Evolutionary conservation across 23 red algal species (phyloP).

Genomic region (Gracilaria gracilis): DNA sequence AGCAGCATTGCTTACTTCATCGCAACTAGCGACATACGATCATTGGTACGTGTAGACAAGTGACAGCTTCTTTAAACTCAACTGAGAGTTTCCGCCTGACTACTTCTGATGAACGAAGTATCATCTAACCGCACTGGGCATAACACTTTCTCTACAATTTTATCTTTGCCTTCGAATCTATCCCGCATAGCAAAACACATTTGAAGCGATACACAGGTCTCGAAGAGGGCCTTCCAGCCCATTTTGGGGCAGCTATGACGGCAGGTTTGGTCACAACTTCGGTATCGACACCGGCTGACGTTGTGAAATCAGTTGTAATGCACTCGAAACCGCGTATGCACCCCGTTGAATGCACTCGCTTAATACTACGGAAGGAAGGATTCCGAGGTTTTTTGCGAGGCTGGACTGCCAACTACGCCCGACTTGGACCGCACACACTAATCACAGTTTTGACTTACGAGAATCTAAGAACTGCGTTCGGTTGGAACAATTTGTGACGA

Average conservation of each 20-base stretch:
- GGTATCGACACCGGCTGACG: slow-evolving; percentile 63
- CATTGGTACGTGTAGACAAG: slow-evolving; percentile 35
- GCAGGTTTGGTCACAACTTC: slow-evolving; percentile 61
- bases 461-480: slow-evolving; percentile 58
- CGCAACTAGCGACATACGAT: slow-evolving; percentile 63
- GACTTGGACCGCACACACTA: slow-evolving; percentile 61
- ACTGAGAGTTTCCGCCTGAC: not conserved
- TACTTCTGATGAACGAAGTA: not conserved
- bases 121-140: not conserved
- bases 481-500: slow-evolving; percentile 60
- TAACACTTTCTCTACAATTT: not conserved
- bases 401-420: slow-evolving; percentile 71
- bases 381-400: slow-evolving; percentile 56
- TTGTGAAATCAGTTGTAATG: slow-evolving; percentile 71
- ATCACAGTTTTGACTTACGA: slow-evolving; percentile 61
- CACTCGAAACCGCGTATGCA: slow-evolving; percentile 51
- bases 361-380: slow-evolving; percentile 35
- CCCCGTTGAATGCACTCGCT: slow-evolving; percentile 22
- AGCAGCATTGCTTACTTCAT: slow-evolving; percentile 64
- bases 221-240: slow-evolving; percentile 43
- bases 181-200: slow-evolving; percentile 36
- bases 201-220: slow-evolving; percentile 49
- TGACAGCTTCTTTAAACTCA: not conserved
- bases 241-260: slow-evolving; percentile 63
- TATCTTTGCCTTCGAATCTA: not conserved